Evolutionary conservation across 2,329 filamentous ascomycete genomes (phyloP).

Genomic region (Penicillium sp.): DNA sequence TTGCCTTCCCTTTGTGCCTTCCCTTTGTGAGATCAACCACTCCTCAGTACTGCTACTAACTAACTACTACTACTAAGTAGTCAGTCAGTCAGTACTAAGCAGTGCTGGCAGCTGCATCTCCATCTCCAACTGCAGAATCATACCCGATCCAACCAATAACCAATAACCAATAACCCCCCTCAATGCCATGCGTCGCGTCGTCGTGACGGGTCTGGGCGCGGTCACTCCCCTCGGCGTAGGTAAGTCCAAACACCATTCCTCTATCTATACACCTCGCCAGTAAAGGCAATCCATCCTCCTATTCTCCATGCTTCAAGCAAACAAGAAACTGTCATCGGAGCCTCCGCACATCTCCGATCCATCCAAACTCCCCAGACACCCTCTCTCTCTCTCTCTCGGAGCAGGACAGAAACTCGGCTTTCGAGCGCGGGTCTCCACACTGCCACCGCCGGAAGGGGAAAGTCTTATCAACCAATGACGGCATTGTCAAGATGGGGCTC

Average conservation of each 20-base stretch:
- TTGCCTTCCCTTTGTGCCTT: conserved; percentile 18
- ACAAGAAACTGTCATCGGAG: neutral
- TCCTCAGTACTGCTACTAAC: neutral
- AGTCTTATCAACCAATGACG: conserved; percentile 35
- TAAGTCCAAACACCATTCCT: conserved; percentile 40
- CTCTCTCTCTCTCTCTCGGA: too few species aligned
- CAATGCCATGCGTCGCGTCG: conserved; percentile 66
- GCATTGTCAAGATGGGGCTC: conserved; percentile 21
- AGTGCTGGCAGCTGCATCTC: neutral
- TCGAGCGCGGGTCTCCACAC: conserved; percentile 36
- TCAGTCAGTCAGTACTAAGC: neutral
- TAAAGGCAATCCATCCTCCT: conserved; percentile 3
- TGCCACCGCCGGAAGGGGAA: conserved; percentile 38
- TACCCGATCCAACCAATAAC: neutral
- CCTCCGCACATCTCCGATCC: neutral
- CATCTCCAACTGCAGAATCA: neutral
- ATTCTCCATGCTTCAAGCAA: conserved; percentile 8
- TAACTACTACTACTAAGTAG: too few species aligned
- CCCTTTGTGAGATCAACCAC: conserved; percentile 1
- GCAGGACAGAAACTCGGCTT: conserved; percentile 10
- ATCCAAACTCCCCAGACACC: neutral
- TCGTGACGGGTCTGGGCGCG: conserved; percentile 82
- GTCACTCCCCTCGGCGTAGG: conserved; percentile 83
- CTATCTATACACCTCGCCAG: neutral
- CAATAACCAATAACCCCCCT: neutral